Conservation (phyloP, 192 early-diverging fungal genomes). For the Piromyces finnis region DNA sequence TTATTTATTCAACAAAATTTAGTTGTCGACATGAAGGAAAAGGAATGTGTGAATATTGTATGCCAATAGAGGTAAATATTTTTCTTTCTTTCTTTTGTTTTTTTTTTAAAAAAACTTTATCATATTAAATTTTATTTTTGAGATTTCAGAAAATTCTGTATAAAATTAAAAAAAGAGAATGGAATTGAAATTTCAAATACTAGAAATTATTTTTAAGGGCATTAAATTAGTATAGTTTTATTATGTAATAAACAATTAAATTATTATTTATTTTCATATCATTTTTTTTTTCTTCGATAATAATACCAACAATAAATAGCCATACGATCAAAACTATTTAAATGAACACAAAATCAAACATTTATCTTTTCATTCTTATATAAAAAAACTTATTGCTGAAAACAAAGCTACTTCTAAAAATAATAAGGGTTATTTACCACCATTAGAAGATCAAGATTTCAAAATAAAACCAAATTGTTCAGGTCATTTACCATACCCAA, state of each 20-base stretch:
- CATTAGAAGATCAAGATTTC: conserved; percentile 69
- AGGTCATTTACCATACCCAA: conserved; percentile 76
- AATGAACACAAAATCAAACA: conserved; percentile 89
- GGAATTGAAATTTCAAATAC: too few relatives aligned
- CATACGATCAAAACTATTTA: conserved; percentile 73
- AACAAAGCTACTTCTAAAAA: conserved; percentile 32
- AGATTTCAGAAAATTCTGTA: too few relatives aligned
- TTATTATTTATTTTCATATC: too few relatives aligned
- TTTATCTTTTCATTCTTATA: conserved; percentile 85
- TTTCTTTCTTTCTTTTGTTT: background rate
- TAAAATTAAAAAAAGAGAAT: too few relatives aligned
- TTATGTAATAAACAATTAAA: too few relatives aligned
- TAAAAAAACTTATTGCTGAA: conserved; percentile 49
- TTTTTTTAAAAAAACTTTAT: background rate
- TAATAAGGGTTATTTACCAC: conserved; percentile 43
- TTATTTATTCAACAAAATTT: background rate
- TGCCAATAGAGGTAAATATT: conserved; percentile 54
- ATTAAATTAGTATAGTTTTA: too few relatives aligned
- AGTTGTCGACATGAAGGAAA: conserved; percentile 61
- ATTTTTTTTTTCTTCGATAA: too few relatives aligned
- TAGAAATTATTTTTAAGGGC: too few relatives aligned
- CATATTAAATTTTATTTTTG: too few relatives aligned
- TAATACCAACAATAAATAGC: too few relatives aligned
- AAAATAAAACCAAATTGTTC: conserved; percentile 62
- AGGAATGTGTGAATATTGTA: conserved; percentile 89